phyloP scores from a whole-genome alignment of 2,329 filamentous ascomycete genomes.

The Sporothrix brasiliensis region DNA sequence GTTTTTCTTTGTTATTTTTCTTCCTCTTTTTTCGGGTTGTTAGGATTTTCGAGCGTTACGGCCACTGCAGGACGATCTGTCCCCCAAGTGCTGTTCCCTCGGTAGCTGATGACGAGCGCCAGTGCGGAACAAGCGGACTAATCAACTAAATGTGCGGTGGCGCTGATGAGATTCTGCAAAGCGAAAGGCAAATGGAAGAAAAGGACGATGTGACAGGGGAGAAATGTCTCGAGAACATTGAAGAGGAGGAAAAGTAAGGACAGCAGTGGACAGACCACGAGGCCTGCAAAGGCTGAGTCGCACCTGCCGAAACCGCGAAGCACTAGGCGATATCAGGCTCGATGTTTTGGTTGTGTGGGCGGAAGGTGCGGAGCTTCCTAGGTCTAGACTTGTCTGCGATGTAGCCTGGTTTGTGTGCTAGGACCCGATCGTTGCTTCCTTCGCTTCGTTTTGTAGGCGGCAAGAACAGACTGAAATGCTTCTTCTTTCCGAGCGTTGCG shows the following conservation, averaged over 20 bases:
- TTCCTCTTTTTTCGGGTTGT: neutral
- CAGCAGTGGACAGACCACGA: neutral
- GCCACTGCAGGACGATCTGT: neutral
- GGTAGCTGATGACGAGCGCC: conserved; percentile 5
- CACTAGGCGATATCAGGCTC: conserved; percentile 8
- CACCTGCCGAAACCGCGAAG: conserved; percentile 5
- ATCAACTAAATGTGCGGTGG: neutral
- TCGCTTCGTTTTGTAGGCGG: neutral
- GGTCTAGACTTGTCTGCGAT: neutral
- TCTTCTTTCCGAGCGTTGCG: neutral
- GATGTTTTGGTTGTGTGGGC: neutral
- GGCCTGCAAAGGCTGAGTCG: neutral
- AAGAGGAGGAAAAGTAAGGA: neutral
- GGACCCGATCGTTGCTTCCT: neutral
- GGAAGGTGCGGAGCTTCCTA: neutral
- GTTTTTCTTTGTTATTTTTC: neutral
- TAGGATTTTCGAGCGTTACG: neutral
- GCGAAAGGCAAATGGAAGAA: neutral
- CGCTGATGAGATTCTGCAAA: conserved; percentile 2
- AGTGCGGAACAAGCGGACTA: conserved; percentile 7
- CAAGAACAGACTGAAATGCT: neutral
- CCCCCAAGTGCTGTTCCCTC: neutral
- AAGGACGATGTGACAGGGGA: neutral
- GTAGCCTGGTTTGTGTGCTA: neutral
- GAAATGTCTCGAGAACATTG: neutral